These are phyloP conservation scores for Ulota crispa DNA, from an alignment of 225 moss, liverwort and hornwort species.

Conservation along the genomic window DNA sequence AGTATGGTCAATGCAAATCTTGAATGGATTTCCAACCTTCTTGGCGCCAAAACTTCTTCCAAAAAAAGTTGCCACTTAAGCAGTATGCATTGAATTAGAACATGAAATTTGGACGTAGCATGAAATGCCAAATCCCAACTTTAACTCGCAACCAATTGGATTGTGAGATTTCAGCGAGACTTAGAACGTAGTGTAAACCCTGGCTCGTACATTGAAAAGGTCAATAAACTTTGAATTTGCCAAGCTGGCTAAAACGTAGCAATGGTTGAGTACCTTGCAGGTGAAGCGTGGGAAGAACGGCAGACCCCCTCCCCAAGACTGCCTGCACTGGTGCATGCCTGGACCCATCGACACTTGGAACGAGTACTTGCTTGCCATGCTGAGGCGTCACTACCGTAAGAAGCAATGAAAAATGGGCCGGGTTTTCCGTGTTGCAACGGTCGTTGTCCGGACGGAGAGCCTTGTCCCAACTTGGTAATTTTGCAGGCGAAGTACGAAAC, in stretches of 20 bases:
- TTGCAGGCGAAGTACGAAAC: background rate
- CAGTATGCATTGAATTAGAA: too few relatives aligned
- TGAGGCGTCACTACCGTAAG: slow-evolving; percentile 42
- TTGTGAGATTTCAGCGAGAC: too few relatives aligned
- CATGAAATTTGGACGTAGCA: too few relatives aligned
- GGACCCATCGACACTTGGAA: slow-evolving; percentile 85
- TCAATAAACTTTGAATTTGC: too few relatives aligned
- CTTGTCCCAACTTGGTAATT: background rate
- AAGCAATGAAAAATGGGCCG: background rate
- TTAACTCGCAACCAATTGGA: too few relatives aligned
- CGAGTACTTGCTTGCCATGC: slow-evolving; percentile 59
- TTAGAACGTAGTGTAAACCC: too few relatives aligned
- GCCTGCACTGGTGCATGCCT: slow-evolving; percentile 96
- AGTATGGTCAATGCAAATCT: too few relatives aligned
- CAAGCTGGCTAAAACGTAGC: background rate
- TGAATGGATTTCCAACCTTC: too few relatives aligned
- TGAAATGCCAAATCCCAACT: too few relatives aligned
- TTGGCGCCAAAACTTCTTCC: too few relatives aligned
- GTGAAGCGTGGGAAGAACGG: slow-evolving; percentile 52
- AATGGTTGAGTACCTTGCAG: background rate
- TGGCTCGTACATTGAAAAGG: too few relatives aligned
- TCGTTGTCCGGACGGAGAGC: accelerated
- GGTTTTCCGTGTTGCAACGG: background rate
- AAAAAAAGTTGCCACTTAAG: too few relatives aligned
- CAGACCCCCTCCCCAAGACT: slow-evolving; percentile 81